Conservation (phyloP, 2,329 filamentous ascomycete genomes). For the Apiospora kogelbergensis region DNA sequence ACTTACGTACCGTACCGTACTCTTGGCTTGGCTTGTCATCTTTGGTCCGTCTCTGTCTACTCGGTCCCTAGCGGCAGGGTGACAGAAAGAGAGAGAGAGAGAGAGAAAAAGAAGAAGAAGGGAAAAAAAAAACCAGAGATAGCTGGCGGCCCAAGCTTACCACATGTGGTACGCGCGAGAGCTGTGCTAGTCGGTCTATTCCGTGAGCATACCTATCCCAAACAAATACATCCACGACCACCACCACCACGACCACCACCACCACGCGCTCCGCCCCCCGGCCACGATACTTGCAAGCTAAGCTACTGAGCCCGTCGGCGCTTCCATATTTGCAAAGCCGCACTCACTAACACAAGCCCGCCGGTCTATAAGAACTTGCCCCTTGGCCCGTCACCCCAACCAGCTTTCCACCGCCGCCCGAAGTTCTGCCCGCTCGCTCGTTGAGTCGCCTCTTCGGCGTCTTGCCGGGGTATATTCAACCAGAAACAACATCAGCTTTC, state of each 20-base stretch:
- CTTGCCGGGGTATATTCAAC: constrained; percentile 7
- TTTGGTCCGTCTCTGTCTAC: background rate
- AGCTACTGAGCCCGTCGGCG: background rate
- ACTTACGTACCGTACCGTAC: no score
- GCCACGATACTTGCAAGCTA: background rate
- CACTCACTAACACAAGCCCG: background rate
- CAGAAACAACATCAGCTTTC: constrained; percentile 9
- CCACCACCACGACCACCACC: background rate
- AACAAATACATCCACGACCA: constrained; percentile 2
- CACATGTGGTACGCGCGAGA: constrained; percentile 6
- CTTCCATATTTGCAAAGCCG: background rate
- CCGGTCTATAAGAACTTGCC: background rate
- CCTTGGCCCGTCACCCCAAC: background rate
- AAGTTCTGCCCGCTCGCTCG: background rate
- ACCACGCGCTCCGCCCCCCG: background rate
- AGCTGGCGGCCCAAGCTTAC: background rate
- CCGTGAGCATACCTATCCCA: background rate
- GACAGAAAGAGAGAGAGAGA: background rate
- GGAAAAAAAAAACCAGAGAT: background rate
- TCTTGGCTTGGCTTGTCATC: background rate
- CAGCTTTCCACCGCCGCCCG: background rate
- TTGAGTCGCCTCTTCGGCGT: constrained; percentile 6
- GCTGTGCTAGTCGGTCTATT: background rate
- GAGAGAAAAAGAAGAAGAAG: background rate
- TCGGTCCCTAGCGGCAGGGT: background rate